phyloP scores from a whole-genome alignment of 2,329 filamentous ascomycete genomes.

The Colletotrichum neosansevieriae region DNA sequence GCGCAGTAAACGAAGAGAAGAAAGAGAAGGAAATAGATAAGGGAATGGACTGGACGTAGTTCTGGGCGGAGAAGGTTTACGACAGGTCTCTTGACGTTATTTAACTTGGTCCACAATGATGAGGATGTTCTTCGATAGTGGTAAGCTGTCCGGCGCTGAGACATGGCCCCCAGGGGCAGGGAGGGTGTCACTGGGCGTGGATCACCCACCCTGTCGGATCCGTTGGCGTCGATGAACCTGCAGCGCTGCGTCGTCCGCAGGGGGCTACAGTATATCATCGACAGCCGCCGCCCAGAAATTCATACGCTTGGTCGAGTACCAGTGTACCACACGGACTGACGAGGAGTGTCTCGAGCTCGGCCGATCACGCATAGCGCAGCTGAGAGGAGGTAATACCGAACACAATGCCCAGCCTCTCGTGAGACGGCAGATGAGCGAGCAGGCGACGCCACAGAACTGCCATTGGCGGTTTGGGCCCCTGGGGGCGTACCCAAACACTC shows the following conservation, averaged over 20 bases:
- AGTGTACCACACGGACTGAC: not conserved
- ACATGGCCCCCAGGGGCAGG: not conserved
- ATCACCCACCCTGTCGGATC: not conserved
- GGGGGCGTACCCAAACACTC: too few relatives aligned
- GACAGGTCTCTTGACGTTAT: not conserved
- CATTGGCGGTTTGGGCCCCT: not conserved
- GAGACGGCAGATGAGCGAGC: not conserved
- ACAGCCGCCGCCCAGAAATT: not conserved
- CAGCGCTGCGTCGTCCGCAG: not conserved
- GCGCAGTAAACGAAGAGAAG: not conserved
- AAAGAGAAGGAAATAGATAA: not conserved
- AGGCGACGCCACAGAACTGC: not conserved
- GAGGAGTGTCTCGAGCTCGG: not conserved
- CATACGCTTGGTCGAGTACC: not conserved
- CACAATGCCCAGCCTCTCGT: not conserved
- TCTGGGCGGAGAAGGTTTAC: not conserved
- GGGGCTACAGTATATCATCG: not conserved
- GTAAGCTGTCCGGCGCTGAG: not conserved
- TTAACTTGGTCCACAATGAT: not conserved
- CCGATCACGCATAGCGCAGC: not conserved
- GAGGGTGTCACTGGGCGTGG: not conserved
- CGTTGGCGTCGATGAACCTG: not conserved
- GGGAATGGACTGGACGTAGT: not conserved
- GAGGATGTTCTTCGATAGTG: not conserved
- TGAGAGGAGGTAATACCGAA: not conserved